Evolutionary conservation across 1,284 basidiomycete species (phyloP).

Genomic region (Heterobasidion occidentale): DNA sequence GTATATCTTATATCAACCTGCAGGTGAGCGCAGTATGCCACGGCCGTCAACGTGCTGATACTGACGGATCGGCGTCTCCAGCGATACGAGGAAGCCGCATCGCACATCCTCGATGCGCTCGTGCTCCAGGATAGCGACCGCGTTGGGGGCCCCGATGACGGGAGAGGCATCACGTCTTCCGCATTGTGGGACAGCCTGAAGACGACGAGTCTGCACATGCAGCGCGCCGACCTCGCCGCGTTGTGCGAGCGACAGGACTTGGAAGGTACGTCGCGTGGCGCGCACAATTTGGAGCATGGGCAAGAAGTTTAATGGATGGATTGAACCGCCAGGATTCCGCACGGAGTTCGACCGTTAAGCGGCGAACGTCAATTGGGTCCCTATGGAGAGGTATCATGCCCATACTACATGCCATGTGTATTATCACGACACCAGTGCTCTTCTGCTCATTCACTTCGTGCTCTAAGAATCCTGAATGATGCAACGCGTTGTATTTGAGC

Average conservation of each 20-base stretch:
- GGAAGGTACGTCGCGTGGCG: constrained; percentile 42
- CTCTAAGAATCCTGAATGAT: too few relatives aligned
- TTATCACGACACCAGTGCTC: background rate
- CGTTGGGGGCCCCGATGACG: constrained; percentile 32
- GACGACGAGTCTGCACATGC: constrained; percentile 73
- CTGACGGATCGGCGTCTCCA: constrained; percentile 19
- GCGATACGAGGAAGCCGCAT: constrained; percentile 78
- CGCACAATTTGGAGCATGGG: background rate
- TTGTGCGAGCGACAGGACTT: constrained; percentile 66
- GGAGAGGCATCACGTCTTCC: constrained; percentile 65
- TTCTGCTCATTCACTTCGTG: too few relatives aligned
- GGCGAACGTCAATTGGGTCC: background rate
- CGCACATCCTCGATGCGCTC: constrained; percentile 81
- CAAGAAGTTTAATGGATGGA: background rate
- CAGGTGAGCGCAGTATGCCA: constrained; percentile 37
- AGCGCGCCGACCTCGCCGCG: constrained; percentile 63
- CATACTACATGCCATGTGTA: background rate
- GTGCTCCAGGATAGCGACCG: constrained; percentile 80
- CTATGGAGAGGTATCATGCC: background rate
- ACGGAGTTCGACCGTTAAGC: background rate
- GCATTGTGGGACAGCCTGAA: constrained; percentile 82
- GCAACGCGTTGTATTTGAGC: too few relatives aligned
- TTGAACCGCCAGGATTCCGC: background rate
- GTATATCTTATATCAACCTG: constrained; percentile 86
- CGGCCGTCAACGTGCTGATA: background rate